These are phyloP conservation scores for Cephalotrichum gorgonifer DNA, from an alignment of 2,329 filamentous ascomycete genomes.

Conservation along the genomic window DNA sequence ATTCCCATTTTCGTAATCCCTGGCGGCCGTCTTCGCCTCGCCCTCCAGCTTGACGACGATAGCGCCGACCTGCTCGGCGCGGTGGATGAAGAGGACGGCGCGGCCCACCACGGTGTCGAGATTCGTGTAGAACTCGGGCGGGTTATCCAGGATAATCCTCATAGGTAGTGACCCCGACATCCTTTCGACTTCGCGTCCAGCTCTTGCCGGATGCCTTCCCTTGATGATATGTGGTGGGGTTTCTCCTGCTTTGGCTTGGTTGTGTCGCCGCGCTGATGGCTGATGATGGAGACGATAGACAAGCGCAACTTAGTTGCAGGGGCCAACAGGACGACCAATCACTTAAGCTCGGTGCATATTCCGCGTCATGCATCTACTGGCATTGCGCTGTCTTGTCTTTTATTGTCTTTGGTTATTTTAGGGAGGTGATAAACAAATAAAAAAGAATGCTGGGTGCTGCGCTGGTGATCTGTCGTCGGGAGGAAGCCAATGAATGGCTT, in stretches of 20 bases:
- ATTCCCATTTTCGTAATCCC: neutral
- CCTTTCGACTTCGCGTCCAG: too few relatives aligned
- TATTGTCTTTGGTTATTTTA: neutral
- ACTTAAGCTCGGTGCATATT: neutral
- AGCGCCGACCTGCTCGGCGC: constrained; percentile 59
- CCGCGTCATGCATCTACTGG: neutral
- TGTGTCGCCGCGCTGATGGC: neutral
- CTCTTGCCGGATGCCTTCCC: too few relatives aligned
- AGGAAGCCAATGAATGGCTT: neutral
- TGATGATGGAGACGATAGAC: neutral
- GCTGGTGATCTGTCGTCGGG: too few relatives aligned
- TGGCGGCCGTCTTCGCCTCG: constrained; percentile 54
- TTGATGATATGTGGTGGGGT: constrained; percentile 12
- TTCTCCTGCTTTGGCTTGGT: neutral
- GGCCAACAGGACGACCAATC: neutral
- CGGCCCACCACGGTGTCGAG: constrained; percentile 62
- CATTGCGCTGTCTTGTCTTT: neutral
- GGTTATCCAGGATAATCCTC: constrained; percentile 54
- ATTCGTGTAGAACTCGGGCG: constrained; percentile 67
- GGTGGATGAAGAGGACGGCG: constrained; percentile 45
- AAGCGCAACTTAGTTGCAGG: neutral
- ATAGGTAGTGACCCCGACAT: constrained; percentile 43
- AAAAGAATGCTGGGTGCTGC: neutral
- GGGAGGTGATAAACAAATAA: neutral
- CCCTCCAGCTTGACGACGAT: constrained; percentile 79